Evolutionary conservation across 371 early-diverging fungal species (phyloP), one percentile per base, ranked within the genome.

Genomic region (Conidiobolus incongruus): DNA sequence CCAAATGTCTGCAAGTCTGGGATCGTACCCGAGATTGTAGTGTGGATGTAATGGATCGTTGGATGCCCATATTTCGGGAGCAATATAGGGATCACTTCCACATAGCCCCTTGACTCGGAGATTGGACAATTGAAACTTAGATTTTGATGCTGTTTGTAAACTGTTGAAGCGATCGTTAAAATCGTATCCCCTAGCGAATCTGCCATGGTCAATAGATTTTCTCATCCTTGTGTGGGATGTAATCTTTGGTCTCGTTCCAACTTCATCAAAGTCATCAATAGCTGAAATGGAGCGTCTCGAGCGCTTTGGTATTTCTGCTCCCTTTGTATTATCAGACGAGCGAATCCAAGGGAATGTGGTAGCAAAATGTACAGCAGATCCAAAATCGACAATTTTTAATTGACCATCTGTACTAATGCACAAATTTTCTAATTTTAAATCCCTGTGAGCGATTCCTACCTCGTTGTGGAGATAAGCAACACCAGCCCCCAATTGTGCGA

Each of bases 371-470:
- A 69, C 68, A n/a, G 86, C 75, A 32, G 77, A 80, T 11, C 95
- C 91, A 68, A 92, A 91, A 54, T 94, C 95, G 26, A 82, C 81
- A 37, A 92, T 75, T 54, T 91, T 90, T 40, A 90, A 56, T 5
- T 73, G 67, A 7, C 79, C 75, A 13, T 52, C 51, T 42, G 69
- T 72, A 39, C 66, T 66, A 45, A 84, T 49, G n/a, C 84, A 60
- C 20, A 77, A 64, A 60, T 89, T 89, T 46, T 86, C 89, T n/a
- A 84, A 66, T 49, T 89, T 89, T 37, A 89, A 52, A 52, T 88
- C 88, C 31, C 86, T 64, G 52, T 88, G 89, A 0, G 80, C 78
- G 34, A 88, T 77, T 35, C 85, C 85, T n/a, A n/a, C n/a, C 43
- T 78, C 54, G 13, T 53, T 52, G 55, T 81, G 78, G 31, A 88